Base-by-base conservation (phyloP, 345 rosid genomes). In the Leavenworthia alabamica region DNA sequence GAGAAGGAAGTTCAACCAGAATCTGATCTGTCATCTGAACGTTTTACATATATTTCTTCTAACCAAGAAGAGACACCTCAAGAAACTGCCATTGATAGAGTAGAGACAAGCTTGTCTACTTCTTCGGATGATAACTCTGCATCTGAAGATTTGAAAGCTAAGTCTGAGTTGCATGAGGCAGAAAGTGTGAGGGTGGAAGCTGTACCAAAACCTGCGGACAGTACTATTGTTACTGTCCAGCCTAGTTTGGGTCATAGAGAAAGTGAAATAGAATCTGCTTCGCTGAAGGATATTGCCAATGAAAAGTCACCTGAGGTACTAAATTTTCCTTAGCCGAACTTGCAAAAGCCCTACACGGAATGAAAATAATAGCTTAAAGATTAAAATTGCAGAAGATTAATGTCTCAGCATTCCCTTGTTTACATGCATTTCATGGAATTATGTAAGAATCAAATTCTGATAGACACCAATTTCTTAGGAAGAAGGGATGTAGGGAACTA, bases 11-110 rank as follows among this genome's bases (percentile, higher is more conserved):
- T 59, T 52, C 64, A 72, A 40, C 75, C 73, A 3, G 70, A 48
- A 64, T 68, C 73, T 31, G 82, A 82, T 67, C 68, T 33, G 44
- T 36, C 45, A 16, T 36, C 60, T 58, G 81, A 75, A 33, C 74
- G 81, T 57, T 75, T 17, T 35, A 53, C 71, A 22, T 23, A 56
- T 52, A 28, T 74, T 37, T 64, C 66, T 47, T 68, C 73, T 32
- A 68, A 40, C 56, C 73, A 71, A 27, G 76, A 82, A 56, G 76
- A 52, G 62, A 27, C 43, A 23, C 39, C 55, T 55, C 80, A 68
- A 59, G 76, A 79, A 63, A 73, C 16, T 41, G 62, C 14, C n/a
- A 14, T 15, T 35, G 52, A 72, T 12, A 57, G n/a, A 41, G 71
- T 56, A 45, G 84, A 78, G 64, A 72, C 57, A 58, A 56, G 48